A percentile compares a stretch with the other conserved stretches of the same genome.
Conservation (phyloP, 2,329 filamentous ascomycete genomes). For the Penicillium brasilianum region DNA sequence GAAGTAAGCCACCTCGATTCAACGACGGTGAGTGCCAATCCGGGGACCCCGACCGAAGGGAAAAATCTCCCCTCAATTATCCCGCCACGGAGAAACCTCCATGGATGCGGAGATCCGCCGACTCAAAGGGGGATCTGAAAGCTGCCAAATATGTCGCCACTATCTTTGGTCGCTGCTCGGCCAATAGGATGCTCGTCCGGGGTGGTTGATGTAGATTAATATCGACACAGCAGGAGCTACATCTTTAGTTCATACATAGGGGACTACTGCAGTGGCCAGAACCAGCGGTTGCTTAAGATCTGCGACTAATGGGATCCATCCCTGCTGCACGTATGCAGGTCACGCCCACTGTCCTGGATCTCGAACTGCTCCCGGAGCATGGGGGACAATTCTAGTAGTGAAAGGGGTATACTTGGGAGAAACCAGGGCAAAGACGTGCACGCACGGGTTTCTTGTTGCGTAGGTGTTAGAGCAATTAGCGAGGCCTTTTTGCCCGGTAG, state of each 20-base stretch:
- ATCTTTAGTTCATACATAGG: not conserved
- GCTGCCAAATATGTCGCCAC: conserved; percentile 1
- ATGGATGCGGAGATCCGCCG: conserved; percentile 10
- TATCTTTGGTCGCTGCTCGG: not conserved
- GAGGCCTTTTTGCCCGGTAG: not conserved
- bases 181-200: not conserved
- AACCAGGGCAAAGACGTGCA: not conserved
- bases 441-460: not conserved
- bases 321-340: conserved; percentile 22
- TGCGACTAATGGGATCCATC: conserved; percentile 24
- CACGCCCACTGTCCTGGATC: conserved; percentile 15
- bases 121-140: conserved; percentile 1
- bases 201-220: not conserved
- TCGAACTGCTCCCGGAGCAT: conserved; percentile 1
- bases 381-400: not conserved
- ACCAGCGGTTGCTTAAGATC: conserved; percentile 23
- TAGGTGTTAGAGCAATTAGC: not conserved
- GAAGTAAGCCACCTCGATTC: not conserved
- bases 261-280: not conserved
- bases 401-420: not conserved
- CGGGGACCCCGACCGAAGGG: conserved; percentile 1
- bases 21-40: not conserved
- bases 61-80: conserved; percentile 7
- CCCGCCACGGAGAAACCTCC: conserved; percentile 13
- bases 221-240: not conserved